Evolutionary conservation across 441 rosid genomes (phyloP).

Genomic region (Syzygium malaccense): DNA sequence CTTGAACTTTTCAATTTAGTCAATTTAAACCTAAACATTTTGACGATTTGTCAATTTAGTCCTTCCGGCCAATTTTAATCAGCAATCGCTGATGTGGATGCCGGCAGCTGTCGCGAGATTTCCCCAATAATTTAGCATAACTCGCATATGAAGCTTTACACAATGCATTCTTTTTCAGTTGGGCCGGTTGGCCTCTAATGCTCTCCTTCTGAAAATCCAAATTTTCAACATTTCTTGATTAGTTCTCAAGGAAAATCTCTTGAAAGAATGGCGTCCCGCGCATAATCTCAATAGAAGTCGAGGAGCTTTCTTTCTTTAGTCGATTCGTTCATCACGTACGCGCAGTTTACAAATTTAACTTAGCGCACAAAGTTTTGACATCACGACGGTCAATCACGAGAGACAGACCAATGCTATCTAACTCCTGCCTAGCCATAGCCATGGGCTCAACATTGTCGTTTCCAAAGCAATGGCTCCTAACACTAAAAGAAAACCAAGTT

Average conservation of each 20-base stretch:
- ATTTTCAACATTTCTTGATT: too few species aligned
- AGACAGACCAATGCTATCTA: background rate
- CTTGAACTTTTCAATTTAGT: too few species aligned
- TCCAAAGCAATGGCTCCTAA: background rate
- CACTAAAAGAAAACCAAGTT: background rate
- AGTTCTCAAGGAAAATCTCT: background rate
- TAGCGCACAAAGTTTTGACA: background rate
- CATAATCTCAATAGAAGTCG: background rate
- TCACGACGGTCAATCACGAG: background rate
- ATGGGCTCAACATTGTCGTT: background rate
- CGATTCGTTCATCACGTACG: rapidly evolving
- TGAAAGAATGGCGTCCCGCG: background rate
- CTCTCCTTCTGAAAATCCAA: background rate
- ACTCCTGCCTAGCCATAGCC: background rate
- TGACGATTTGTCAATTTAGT: too few species aligned
- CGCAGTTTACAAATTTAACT: background rate
- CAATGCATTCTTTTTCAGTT: background rate
- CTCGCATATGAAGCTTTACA: background rate
- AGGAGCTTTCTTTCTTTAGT: background rate
- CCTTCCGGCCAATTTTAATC: too few species aligned
- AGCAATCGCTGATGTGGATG: too few species aligned
- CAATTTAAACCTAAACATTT: too few species aligned
- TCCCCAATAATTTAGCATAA: too few species aligned
- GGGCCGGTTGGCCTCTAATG: background rate
- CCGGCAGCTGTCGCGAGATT: too few species aligned